Evolutionary conservation across 1,284 basidiomycete genomes (phyloP).

Genomic region (Afroboletus lepidellus): DNA sequence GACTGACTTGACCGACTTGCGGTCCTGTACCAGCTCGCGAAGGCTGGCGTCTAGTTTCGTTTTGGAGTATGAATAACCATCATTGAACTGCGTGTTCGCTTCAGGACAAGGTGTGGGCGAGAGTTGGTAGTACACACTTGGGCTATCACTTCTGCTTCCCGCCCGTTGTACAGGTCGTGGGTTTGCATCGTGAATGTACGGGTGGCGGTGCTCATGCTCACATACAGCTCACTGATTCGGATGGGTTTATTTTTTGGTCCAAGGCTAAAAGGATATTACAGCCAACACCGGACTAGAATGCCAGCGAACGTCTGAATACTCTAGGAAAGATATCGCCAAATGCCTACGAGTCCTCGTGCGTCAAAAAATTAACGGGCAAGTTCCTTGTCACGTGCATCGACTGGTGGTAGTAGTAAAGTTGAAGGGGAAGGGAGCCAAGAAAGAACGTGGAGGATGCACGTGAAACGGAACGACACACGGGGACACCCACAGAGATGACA

Average conservation of each 20-base stretch:
- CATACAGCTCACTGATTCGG: background rate
- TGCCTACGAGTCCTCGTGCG: constrained; percentile 14
- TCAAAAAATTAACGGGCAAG: constrained; percentile 10
- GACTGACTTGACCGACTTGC: constrained; percentile 26
- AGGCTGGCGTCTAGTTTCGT: constrained; percentile 50
- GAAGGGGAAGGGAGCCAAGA: constrained; percentile 25
- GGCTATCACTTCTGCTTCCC: constrained; percentile 32
- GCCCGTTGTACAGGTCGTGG: constrained; percentile 29
- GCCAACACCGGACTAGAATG: constrained; percentile 28
- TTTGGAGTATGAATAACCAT: constrained; percentile 51
- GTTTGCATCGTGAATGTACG: constrained; percentile 15
- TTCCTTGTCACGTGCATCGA: constrained; percentile 20
- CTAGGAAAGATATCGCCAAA: constrained; percentile 24
- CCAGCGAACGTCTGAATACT: constrained; percentile 29
- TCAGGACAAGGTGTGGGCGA: constrained; percentile 6
- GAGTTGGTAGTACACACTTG: constrained; percentile 18
- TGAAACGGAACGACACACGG: constrained; percentile 20
- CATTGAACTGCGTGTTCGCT: constrained; percentile 40
- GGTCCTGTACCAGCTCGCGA: constrained; percentile 28
- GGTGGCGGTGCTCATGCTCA: constrained; percentile 27
- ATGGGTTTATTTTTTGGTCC: constrained; percentile 15
- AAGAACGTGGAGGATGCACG: constrained; percentile 20
- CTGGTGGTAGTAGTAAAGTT: constrained; percentile 8
- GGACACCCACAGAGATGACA: constrained; percentile 16
- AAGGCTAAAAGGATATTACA: constrained; percentile 26